Conservation (phyloP, 805 yeast genomes). For the Sugiyamaella americana region DNA sequence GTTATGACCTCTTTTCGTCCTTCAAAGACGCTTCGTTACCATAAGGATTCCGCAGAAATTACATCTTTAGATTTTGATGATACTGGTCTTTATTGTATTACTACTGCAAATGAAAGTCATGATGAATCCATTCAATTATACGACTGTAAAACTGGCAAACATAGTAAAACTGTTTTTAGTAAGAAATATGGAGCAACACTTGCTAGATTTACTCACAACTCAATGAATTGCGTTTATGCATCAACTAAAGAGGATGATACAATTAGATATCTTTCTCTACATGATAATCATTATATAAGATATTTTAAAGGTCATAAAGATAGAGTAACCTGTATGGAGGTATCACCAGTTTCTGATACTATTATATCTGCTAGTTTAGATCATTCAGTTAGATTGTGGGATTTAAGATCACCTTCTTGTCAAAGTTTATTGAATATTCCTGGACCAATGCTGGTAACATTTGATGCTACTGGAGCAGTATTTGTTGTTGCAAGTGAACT, state of each 20-base stretch:
- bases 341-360: constrained; percentile 61
- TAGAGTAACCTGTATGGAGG: constrained; percentile 64
- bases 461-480: constrained; percentile 80
- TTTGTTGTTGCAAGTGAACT: constrained; percentile 59
- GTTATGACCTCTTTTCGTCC: constrained; percentile 31
- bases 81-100: constrained; percentile 67
- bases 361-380: constrained; percentile 68
- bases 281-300: constrained; percentile 71
- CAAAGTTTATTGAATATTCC: constrained; percentile 51
- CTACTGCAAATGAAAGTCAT: constrained; percentile 62
- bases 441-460: constrained; percentile 53
- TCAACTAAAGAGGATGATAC: constrained; percentile 69
- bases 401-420: constrained; percentile 45
- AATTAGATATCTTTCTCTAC: constrained; percentile 66
- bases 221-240: constrained; percentile 68
- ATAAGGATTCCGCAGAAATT: constrained; percentile 28
- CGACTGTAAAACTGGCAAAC: constrained; percentile 61
- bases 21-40: constrained; percentile 46
- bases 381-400: constrained; percentile 83
- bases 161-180: constrained; percentile 57
- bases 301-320: constrained; percentile 86
- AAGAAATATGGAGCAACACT: constrained; percentile 90
- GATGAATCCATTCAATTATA: constrained; percentile 83
- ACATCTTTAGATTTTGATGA: constrained; percentile 65
- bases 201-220: constrained; percentile 75